Evolutionary conservation across 306 rosid species (phyloP).

Genomic region (Gleditsia sinensis): DNA sequence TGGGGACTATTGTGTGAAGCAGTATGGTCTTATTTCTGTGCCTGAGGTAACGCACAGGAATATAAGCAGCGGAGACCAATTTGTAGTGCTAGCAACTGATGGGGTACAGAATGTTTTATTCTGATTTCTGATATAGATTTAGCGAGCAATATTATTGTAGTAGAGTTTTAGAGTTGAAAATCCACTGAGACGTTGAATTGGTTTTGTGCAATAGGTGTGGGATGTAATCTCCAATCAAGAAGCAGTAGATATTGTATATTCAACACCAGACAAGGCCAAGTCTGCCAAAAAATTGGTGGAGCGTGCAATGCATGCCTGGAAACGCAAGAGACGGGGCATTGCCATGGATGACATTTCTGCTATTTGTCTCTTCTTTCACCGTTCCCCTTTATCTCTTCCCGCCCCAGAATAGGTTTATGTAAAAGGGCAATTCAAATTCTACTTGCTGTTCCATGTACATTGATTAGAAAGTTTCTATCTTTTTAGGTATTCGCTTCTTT

Average conservation of each 20-base stretch:
- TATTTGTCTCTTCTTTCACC: constrained; percentile 84
- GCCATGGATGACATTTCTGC: constrained; percentile 95
- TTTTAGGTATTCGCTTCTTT: too few relatives aligned
- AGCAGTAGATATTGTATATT: constrained; percentile 79
- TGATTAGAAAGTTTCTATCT: too few relatives aligned
- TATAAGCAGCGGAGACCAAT: constrained; percentile 63
- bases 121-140: not conserved
- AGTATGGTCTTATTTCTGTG: constrained; percentile 78
- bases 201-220: constrained; percentile 72
- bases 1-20: constrained; percentile 84
- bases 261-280: constrained; percentile 59
- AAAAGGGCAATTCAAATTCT: not conserved
- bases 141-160: too few relatives aligned
- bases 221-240: constrained; percentile 91
- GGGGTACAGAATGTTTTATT: constrained; percentile 57
- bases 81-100: constrained; percentile 89
- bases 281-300: constrained; percentile 73
- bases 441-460: constrained; percentile 1
- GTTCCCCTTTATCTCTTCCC: constrained; percentile 39
- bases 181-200: too few relatives aligned
- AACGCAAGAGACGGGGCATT: constrained; percentile 75
- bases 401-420: constrained; percentile 35
- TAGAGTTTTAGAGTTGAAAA: too few relatives aligned
- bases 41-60: constrained; percentile 83
- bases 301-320: constrained; percentile 78